Conservation (phyloP, 139 green algal genomes). For the Picocystis salinarum region DNA sequence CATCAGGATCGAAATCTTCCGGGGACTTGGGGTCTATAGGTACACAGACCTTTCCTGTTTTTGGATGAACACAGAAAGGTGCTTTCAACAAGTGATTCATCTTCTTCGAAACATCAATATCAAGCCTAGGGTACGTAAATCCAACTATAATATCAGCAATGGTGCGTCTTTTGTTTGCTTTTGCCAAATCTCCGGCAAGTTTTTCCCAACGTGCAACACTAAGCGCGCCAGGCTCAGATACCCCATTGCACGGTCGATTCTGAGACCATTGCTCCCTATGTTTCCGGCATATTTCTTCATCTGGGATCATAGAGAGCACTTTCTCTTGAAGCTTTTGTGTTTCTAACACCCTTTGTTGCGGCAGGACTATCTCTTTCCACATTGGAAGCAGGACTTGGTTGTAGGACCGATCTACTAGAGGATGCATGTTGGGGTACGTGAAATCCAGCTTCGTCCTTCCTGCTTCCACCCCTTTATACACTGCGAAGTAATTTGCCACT, state of each 20-base stretch:
- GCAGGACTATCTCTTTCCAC: too few relatives aligned
- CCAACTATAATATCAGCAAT: constrained; percentile 51
- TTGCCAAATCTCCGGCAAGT: constrained; percentile 2
- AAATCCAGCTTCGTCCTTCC: constrained; percentile 24
- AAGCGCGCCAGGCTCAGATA: too few relatives aligned
- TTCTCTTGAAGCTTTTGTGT: constrained; percentile 15
- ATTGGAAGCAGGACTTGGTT: too few relatives aligned
- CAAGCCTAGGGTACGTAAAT: constrained; percentile 80
- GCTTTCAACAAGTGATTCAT: constrained; percentile 99
- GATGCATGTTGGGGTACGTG: too few relatives aligned
- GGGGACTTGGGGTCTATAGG: constrained; percentile 59
- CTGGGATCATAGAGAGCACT: constrained; percentile 43
- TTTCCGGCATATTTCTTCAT: too few relatives aligned
- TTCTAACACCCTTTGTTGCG: constrained; percentile 56
- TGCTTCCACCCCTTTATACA: constrained; percentile 57
- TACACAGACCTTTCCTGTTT: constrained; percentile 95
- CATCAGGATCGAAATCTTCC: constrained; percentile 67
- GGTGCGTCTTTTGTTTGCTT: neutral
- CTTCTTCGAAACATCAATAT: constrained; percentile 97
- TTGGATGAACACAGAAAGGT: constrained; percentile 97
- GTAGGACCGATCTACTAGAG: too few relatives aligned
- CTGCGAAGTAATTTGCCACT: constrained; percentile 65
- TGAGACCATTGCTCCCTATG: too few relatives aligned
- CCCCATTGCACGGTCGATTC: too few relatives aligned
- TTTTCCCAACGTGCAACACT: too few relatives aligned